phyloP scores from a whole-genome alignment of 2,329 filamentous ascomycete genomes.

The Fusarium graminum region DNA sequence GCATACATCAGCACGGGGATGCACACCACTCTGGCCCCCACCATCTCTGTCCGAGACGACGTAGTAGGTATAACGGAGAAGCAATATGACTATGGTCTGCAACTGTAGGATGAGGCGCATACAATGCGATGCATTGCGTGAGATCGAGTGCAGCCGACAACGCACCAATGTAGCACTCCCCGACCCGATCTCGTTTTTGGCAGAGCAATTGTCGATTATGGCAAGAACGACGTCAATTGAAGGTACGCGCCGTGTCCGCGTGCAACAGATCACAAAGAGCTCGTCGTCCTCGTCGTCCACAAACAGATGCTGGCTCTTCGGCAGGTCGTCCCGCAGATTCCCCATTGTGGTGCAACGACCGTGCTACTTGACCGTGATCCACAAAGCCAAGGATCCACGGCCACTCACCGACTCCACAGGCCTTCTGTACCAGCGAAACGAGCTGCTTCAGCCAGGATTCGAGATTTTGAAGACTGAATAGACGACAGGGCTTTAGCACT shows the following conservation, averaged over 20 bases:
- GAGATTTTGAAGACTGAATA: slow-evolving; percentile 28
- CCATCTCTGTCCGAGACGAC: slow-evolving; percentile 22
- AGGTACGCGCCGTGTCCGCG: slow-evolving; percentile 40
- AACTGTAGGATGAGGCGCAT: slow-evolving; percentile 11
- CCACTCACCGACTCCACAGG: slow-evolving; percentile 48
- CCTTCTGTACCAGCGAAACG: slow-evolving; percentile 47
- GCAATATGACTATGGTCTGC: slow-evolving; percentile 31
- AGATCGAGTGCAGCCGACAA: slow-evolving; percentile 38
- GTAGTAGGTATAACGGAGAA: slow-evolving; percentile 28
- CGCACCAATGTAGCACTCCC: slow-evolving; percentile 23
- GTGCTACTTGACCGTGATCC: slow-evolving; percentile 35
- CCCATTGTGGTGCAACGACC: slow-evolving; percentile 38
- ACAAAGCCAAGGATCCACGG: slow-evolving; percentile 42
- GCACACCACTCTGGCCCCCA: slow-evolving; percentile 27
- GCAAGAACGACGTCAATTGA: slow-evolving; percentile 25
- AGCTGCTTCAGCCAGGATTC: slow-evolving; percentile 42
- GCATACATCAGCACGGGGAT: slow-evolving; percentile 24
- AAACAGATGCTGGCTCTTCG: slow-evolving; percentile 27
- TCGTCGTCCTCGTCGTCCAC: slow-evolving; percentile 4
- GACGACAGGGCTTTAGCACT: slow-evolving; percentile 29
- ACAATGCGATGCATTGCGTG: slow-evolving; percentile 28
- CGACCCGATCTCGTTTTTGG: slow-evolving; percentile 14
- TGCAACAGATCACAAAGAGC: slow-evolving; percentile 25
- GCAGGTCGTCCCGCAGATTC: slow-evolving; percentile 39
- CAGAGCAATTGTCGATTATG: background rate